Conservation (phyloP, 1,139 yeast genomes). For the Taphrina populina region DNA sequence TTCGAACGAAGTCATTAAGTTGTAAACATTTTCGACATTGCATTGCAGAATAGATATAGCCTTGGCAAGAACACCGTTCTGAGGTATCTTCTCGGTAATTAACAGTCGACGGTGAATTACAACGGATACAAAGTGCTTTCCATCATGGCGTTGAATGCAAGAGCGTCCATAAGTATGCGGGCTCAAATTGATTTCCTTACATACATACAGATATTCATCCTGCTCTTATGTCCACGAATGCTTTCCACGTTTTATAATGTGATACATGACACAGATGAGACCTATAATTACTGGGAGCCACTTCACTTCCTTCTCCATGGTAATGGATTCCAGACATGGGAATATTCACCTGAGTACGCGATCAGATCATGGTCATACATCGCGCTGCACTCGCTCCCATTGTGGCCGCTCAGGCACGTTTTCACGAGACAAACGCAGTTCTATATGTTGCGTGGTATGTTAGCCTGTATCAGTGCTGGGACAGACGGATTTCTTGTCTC, state of each 20-base stretch:
- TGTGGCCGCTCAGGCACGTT: constrained; percentile 7
- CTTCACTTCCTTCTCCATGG: constrained; percentile 71
- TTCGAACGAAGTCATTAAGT: too few relatives aligned
- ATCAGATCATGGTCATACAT: constrained; percentile 80
- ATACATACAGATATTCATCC: constrained; percentile 6
- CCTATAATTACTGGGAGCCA: constrained; percentile 90
- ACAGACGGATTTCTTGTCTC: constrained; percentile 56
- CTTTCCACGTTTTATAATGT: constrained; percentile 59
- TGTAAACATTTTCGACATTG: too few relatives aligned
- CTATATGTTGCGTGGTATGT: constrained; percentile 50
- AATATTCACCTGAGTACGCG: constrained; percentile 85
- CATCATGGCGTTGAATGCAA: too few relatives aligned
- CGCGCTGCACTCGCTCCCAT: constrained; percentile 44
- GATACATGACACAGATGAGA: constrained; percentile 84
- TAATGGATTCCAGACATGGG: constrained; percentile 96
- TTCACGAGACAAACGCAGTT: constrained; percentile 13
- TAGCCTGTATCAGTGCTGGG: constrained; percentile 56
- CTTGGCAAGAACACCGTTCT: too few relatives aligned
- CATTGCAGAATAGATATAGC: too few relatives aligned
- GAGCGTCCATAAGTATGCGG: too few relatives aligned
- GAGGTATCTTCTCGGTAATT: too few relatives aligned
- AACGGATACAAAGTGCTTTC: too few relatives aligned
- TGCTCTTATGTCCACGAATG: constrained; percentile 47
- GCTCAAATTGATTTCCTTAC: too few relatives aligned
- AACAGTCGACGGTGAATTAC: too few relatives aligned